Base-by-base conservation (phyloP, 1,284 basidiomycete genomes). In the Ceratobasidium sp. region DNA sequence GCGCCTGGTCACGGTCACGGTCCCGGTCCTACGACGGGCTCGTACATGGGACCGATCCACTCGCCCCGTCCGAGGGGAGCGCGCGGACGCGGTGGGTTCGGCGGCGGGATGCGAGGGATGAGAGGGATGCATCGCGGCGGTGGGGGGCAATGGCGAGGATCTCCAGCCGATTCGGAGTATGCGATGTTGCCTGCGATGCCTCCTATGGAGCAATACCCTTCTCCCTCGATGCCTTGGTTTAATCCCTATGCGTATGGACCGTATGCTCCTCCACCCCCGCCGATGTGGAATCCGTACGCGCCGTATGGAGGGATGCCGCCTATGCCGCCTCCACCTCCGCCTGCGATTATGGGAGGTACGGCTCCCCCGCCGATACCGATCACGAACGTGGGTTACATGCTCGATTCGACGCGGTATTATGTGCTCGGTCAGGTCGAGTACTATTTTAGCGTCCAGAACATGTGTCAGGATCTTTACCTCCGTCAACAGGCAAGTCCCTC, bases 401-500 rank as follows among this genome's bases (percentile, higher is more conserved):
- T 87, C 9, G 86, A 87, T 78, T 80, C 83, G 12, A 80, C 84
- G 66, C 80, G 86, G 64, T 85, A 84, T 79, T 87, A 85, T 75
- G 83, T 87, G 15, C 83, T 87, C 23, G 86, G 86, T 23, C 86
- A 87, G 82, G 84, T 85, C 70, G 88, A 89, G 81, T 89, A 87
- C 81, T 89, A 88, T 84, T 88, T 89, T 80, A 86, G 86, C 78
- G 85, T 87, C 81, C 88, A 89, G 79, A 89, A 89, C 81, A 84
- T 89, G 42, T 87, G 85, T 55, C 86, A 86, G 83, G 88, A 89
- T 82, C 84, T 88, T 66, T 89, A 87, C 84, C 82, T 89, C 20
- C 84, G 87, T 39, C 86, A 86, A 81, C 86, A 86, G 83, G 87
- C 87, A 66, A 79, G 87, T 82, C 9, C 10, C 53, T 18, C 49